Base-by-base conservation (phyloP, 148 eudicot genomes). In the Camellia granthamiana region DNA sequence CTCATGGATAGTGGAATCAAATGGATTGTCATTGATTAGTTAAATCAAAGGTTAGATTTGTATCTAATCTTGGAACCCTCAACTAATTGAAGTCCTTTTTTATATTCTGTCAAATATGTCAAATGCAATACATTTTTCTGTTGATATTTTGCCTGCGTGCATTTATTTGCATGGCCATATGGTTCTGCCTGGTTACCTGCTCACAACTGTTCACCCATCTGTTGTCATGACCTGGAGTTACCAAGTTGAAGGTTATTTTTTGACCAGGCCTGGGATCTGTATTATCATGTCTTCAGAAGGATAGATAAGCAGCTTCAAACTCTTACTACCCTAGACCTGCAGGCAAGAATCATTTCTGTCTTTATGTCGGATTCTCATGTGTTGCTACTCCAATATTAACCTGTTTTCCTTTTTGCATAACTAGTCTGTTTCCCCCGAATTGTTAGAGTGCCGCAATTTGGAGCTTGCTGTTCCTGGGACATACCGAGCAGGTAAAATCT, bases 401-500 rank as follows among this genome's bases (percentile, higher is more conserved):
- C 44, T 54, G 38, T 78, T 4, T 55, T 61, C 42, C 7, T 23
- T 13, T 85, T 85, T 85, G 80, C 71, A 47, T 72, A 46, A 78
- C 62, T 85, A 97, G 99, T 91, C 97, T 82, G 98, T 94, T 56
- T 97, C 98, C 56, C 98, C 98, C n/a, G 98, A 91, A 84, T 81
- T 97, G 88, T 85, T 97, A 74, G 90, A 86, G 83, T 97, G 99
- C 81, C 92, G 90, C 38, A 75, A 90, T 79, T 85, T 97, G 83
- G 94, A 92, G 90, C 95, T 97, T 75, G 98, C 99, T 59, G 98
- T 97, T 68, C 99, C 99, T 75, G 99, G 99, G 83, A 94, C 98
- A 72, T 97, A 97, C 77, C 90, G 90, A 84, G 97, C 98, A 68
- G 99, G 99, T 94, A 82, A 84, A 46, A 74, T 75, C 9, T 19